Conservation (phyloP, 495 filamentous ascomycete genomes). For the Tricharina praecox region DNA sequence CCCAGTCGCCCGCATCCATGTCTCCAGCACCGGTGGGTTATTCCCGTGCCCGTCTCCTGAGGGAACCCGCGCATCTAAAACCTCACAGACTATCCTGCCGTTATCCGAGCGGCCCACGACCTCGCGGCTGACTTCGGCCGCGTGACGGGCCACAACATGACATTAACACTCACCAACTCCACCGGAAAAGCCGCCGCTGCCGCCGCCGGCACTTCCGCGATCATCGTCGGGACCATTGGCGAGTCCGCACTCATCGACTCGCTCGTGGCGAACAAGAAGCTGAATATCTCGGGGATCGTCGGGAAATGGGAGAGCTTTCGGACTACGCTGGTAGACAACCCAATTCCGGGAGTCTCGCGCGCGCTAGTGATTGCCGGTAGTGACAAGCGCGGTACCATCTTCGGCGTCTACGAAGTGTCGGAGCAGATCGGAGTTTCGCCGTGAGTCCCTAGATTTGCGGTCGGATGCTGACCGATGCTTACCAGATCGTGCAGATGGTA, state of each 20-base stretch:
- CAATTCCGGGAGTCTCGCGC: slow-evolving; percentile 38
- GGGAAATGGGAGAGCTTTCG: slow-evolving; percentile 57
- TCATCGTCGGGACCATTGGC: slow-evolving; percentile 54
- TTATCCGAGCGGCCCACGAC: slow-evolving; percentile 48
- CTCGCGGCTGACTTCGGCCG: slow-evolving; percentile 54
- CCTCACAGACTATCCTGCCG: slow-evolving; percentile 42
- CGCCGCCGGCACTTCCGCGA: slow-evolving; percentile 35
- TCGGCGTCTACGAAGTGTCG: slow-evolving; percentile 54
- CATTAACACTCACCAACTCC: slow-evolving; percentile 33
- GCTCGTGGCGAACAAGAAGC: slow-evolving; percentile 36
- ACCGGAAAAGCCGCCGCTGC: slow-evolving; percentile 29
- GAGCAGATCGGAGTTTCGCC: slow-evolving; percentile 64
- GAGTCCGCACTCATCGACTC: slow-evolving; percentile 43
- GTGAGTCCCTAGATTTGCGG: not conserved
- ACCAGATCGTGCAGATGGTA: slow-evolving; percentile 37
- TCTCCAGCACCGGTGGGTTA: not conserved
- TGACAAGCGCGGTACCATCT: slow-evolving; percentile 54
- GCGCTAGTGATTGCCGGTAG: slow-evolving; percentile 54
- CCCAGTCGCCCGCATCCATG: not conserved
- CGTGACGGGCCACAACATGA: slow-evolving; percentile 46
- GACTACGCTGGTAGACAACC: slow-evolving; percentile 41
- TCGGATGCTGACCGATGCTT: not conserved
- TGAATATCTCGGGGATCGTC: slow-evolving; percentile 38
- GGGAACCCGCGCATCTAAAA: not conserved
- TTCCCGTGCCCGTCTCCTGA: not conserved